A percentile compares a stretch with the other conserved stretches of the same genome.
Conservation (phyloP, 345 rosid species). For the Nasturtium officinale region DNA sequence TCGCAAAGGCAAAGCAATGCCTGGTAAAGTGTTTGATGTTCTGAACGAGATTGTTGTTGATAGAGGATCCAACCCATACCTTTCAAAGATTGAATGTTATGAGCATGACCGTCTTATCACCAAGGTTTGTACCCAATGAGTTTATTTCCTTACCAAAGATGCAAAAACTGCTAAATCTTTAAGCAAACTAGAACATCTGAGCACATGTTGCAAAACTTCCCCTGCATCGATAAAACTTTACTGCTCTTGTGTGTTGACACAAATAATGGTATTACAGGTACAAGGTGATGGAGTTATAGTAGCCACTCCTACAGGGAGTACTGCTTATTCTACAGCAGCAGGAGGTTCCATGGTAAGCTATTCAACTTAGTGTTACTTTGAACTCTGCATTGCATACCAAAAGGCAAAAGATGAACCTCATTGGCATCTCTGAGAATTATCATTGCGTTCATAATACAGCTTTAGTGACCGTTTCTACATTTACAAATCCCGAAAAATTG, state of each 20-base stretch:
- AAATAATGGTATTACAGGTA: constrained; percentile 55
- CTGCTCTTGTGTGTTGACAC: constrained; percentile 17
- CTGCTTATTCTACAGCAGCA: constrained; percentile 98
- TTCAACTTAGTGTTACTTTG: not conserved
- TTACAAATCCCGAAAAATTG: constrained; percentile 18
- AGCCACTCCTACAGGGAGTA: constrained; percentile 99
- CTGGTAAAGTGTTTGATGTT: constrained; percentile 93
- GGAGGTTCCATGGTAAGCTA: constrained; percentile 95
- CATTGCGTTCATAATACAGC: not conserved
- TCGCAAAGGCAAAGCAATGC: constrained; percentile 85
- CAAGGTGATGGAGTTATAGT: constrained; percentile 99
- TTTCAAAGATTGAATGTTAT: constrained; percentile 94
- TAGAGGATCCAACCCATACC: constrained; percentile 98
- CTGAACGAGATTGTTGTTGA: constrained; percentile 93
- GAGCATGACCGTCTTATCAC: constrained; percentile 96
- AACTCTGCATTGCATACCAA: not conserved
- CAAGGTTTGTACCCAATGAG: constrained; percentile 57
- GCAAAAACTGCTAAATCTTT: not conserved
- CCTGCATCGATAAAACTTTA: not conserved
- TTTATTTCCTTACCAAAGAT: not conserved
- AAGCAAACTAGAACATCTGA: not conserved
- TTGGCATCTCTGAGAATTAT: constrained; percentile 12
- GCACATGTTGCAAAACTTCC: not conserved
- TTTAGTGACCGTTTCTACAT: not conserved
- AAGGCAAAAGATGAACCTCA: not conserved